Conservation (phyloP, 495 filamentous ascomycete genomes). For the Durotheca rogersii region DNA sequence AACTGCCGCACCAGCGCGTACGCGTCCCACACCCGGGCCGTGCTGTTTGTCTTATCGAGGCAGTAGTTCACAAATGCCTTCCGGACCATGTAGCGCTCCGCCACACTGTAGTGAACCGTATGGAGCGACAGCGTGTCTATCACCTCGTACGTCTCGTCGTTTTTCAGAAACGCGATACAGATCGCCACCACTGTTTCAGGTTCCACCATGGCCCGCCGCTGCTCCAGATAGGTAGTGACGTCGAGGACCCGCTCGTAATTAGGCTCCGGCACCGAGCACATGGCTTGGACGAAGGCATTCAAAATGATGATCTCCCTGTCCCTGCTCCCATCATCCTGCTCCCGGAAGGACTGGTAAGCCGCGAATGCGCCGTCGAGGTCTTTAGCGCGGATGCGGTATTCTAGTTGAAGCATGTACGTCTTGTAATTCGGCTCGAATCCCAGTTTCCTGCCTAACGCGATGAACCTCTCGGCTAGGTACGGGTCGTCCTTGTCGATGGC, state of each 20-base stretch:
- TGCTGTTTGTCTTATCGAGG: conserved; percentile 59
- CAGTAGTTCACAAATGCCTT: conserved; percentile 65
- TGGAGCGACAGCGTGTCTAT: conserved; percentile 74
- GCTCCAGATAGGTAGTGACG: conserved; percentile 73
- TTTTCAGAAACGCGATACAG: conserved; percentile 65
- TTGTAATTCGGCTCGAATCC: conserved; percentile 61
- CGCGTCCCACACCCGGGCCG: conserved; percentile 70
- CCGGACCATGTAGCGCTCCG: conserved; percentile 64
- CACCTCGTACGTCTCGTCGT: conserved; percentile 71
- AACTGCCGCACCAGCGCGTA: conserved; percentile 74
- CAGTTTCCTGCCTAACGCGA: conserved; percentile 61
- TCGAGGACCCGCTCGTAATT: conserved; percentile 66
- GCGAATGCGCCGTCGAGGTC: conserved; percentile 67
- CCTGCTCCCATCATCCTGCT: conserved; percentile 47
- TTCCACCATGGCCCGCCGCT: conserved; percentile 66
- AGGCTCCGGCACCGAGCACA: conserved; percentile 56
- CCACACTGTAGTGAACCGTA: conserved; percentile 60
- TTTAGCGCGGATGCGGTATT: conserved; percentile 66
- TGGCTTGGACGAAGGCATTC: conserved; percentile 73
- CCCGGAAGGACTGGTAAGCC: conserved; percentile 61
- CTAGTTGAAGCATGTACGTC: conserved; percentile 72
- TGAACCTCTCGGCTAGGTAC: conserved; percentile 71
- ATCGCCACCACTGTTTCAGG: conserved; percentile 71
- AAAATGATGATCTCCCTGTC: conserved; percentile 62
- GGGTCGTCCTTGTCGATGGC: conserved; percentile 69